Conservation (phyloP, 192 early-diverging fungal species). For the Coemansia sp. region DNA sequence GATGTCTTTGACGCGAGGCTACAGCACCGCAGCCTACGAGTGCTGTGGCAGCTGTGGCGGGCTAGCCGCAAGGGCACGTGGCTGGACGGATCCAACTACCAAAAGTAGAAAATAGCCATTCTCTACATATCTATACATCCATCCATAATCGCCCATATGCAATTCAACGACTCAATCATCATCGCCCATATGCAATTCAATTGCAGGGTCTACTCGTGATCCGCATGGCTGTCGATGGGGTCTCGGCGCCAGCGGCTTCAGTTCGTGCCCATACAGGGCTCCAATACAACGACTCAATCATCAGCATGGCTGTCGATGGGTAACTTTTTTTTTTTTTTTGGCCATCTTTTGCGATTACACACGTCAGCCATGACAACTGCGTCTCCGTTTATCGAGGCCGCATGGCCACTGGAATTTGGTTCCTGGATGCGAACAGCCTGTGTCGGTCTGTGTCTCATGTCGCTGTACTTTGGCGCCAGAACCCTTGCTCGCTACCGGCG, state of each 20-base stretch:
- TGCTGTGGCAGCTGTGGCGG: constrained; percentile 47
- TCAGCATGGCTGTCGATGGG: too few relatives aligned
- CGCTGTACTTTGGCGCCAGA: constrained; percentile 12
- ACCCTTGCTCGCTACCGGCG: constrained; percentile 14
- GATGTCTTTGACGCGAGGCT: constrained; percentile 78
- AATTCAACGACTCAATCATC: too few relatives aligned
- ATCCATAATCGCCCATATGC: too few relatives aligned
- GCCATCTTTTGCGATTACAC: background rate
- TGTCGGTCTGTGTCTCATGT: constrained; percentile 14
- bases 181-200: too few relatives aligned
- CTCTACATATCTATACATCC: too few relatives aligned
- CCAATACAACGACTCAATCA: too few relatives aligned
- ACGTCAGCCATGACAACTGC: background rate
- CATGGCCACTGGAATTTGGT: background rate
- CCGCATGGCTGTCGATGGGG: too few relatives aligned
- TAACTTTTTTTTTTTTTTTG: too few relatives aligned
- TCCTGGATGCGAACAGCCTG: constrained; percentile 6
- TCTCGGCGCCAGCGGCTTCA: too few relatives aligned
- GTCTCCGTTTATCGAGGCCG: background rate
- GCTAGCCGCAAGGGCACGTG: constrained; percentile 44
- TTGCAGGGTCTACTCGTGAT: background rate
- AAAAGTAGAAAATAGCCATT: background rate
- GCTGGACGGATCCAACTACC: constrained; percentile 26
- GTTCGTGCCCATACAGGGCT: too few relatives aligned
- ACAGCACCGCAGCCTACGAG: constrained; percentile 52